Conservation (phyloP, 306 rosid genomes). For the Cyclanthera cordifolia region DNA sequence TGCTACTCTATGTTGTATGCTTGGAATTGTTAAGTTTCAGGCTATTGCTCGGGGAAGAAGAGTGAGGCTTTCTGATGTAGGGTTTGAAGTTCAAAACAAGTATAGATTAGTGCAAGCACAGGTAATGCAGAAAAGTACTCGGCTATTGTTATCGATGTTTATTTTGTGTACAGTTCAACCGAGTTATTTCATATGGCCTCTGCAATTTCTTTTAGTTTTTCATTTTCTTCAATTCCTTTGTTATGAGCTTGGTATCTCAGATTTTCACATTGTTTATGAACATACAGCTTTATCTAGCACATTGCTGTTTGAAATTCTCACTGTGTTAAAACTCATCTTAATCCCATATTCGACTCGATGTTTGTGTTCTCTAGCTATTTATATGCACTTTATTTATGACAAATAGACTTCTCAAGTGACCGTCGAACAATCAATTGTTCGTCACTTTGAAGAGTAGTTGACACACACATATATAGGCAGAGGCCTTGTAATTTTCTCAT, state of each 20-base stretch:
- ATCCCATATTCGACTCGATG: not conserved
- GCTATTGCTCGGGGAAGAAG: slow-evolving; percentile 63
- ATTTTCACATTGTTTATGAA: not conserved
- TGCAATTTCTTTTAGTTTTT: not conserved
- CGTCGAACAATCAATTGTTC: not conserved
- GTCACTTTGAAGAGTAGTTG: not conserved
- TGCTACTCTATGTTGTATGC: slow-evolving; percentile 69
- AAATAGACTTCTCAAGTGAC: not conserved
- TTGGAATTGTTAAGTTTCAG: slow-evolving; percentile 78
- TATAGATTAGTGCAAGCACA: slow-evolving; percentile 24
- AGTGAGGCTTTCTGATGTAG: slow-evolving; percentile 53
- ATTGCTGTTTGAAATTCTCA: not conserved
- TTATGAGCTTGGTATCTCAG: not conserved
- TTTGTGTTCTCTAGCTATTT: not conserved
- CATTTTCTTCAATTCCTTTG: not conserved
- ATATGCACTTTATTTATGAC: not conserved
- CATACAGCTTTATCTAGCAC: not conserved
- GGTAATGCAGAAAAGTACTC: slow-evolving; percentile 29
- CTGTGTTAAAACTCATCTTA: not conserved
- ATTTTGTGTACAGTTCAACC: not conserved
- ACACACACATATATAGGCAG: not conserved
- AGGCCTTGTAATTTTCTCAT: not conserved
- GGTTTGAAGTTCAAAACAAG: slow-evolving; percentile 52
- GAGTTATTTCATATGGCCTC: not conserved
- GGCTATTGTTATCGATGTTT: not conserved